Conservation (phyloP, 164 flowering plant genomes). For the Aristolochia contorta region DNA sequence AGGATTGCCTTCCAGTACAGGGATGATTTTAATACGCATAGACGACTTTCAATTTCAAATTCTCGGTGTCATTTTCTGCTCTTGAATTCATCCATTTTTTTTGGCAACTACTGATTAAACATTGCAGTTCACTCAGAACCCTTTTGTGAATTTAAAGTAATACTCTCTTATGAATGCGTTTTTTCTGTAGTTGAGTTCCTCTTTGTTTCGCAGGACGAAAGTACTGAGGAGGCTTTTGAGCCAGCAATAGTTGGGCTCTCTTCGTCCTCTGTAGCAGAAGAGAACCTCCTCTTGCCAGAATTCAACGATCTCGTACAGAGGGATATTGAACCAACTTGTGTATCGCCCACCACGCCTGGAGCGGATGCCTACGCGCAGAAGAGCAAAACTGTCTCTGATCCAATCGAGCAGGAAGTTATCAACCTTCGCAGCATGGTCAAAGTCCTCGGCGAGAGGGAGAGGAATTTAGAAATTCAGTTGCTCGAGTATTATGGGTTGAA, state of each 20-base stretch:
- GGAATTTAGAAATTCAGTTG: constrained; percentile 54
- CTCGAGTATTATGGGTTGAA: constrained; percentile 86
- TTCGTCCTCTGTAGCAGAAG: constrained; percentile 40
- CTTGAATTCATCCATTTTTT: not conserved
- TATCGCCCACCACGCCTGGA: constrained; percentile 23
- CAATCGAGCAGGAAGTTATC: constrained; percentile 46
- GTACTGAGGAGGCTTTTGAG: constrained; percentile 12
- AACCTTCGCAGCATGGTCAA: constrained; percentile 36
- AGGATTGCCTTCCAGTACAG: too few relatives aligned
- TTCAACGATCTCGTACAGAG: constrained; percentile 39
- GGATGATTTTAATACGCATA: too few relatives aligned
- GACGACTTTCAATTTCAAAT: not conserved
- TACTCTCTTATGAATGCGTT: not conserved
- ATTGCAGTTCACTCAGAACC: not conserved
- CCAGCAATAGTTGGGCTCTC: constrained; percentile 21
- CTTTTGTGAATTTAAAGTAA: not conserved
- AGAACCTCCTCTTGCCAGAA: constrained; percentile 48
- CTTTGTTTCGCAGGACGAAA: constrained; percentile 24
- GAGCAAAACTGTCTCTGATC: constrained; percentile 8
- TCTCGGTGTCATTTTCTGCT: not conserved
- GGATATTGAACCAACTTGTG: constrained; percentile 28
- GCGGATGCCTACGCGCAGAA: constrained; percentile 17
- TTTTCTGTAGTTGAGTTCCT: not conserved
- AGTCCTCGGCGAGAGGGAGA: constrained; percentile 67
- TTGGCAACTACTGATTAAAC: not conserved